Evolutionary conservation across 2,329 filamentous ascomycete species (phyloP), one percentile per base, ranked within the genome.

Genomic region (Pseudopyricularia javanii): DNA sequence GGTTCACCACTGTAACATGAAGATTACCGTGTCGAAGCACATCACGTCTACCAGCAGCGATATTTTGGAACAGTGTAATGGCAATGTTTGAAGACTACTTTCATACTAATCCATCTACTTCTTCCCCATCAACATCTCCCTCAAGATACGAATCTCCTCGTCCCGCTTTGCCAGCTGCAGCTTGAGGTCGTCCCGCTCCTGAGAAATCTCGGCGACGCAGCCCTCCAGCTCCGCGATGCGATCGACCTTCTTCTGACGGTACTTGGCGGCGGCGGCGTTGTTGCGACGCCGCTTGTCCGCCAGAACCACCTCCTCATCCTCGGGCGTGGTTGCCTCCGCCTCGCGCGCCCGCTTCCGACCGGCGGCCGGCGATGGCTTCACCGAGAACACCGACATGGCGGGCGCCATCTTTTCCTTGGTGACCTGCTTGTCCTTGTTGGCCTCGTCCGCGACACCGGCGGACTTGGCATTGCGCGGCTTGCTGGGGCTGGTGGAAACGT

Each of bases 171-270:
- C 79, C 56, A 82, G 68, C 59, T 71, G 68, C 49, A 83, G 66
- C 55, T 72, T 73, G 57, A 83, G 65, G 17, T 75, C 75, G 54
- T 84, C 79, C 33, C 78, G 65, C 63, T 84, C 80, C 53, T 67
- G 62, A 55, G 72, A 71, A 55, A 79, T 71, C 50, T 71, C 67
- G 50, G 73, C 73, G 50, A 84, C 67, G 32, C 73, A 72, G 4
- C 67, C 62, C 61, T 84, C 79, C 17, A 85, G 69, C 56, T 74
- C 72, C 50, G 67, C 60, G 60, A 83, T 75, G 50, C 79, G 76
- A 59, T 84, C 79, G 30, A 83, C 67, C 56, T 79, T 78, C 61
- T 81, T 82, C 61, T 84, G 80, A 20, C 81, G 76, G 64, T 82
- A 84, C 50, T 78, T 75, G 43, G 78, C 73, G 37, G 81, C 81